Percentiles rank a stretch among this genome's conserved stretches.
Conservation (phyloP, 768 basidiomycete species). For the Rhizopogon roseolus region DNA sequence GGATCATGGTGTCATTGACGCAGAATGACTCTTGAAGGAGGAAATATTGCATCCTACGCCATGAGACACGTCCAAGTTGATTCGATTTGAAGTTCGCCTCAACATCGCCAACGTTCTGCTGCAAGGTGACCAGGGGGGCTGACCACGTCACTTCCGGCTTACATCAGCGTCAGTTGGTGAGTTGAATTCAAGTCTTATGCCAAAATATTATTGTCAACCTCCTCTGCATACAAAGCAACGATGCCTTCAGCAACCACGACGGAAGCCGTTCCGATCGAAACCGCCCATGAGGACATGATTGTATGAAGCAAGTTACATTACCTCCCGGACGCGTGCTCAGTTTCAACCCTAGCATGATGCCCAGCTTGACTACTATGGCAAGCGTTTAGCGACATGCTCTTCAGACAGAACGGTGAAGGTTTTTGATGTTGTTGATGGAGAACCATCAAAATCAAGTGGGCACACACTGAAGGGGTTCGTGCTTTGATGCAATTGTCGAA, state of each 20-base stretch:
- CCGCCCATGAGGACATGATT: slow-evolving; percentile 97
- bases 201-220: too few species aligned
- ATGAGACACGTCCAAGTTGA: too few species aligned
- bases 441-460: slow-evolving; percentile 58
- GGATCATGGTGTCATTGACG: too few species aligned
- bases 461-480: slow-evolving; percentile 78
- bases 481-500: background rate
- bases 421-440: slow-evolving; percentile 90
- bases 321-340: background rate
- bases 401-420: slow-evolving; percentile 93
- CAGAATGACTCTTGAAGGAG: too few species aligned
- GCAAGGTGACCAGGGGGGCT: too few species aligned
- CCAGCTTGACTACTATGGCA: slow-evolving; percentile 97
- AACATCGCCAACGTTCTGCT: too few species aligned
- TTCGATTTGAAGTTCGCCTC: too few species aligned
- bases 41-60: too few species aligned
- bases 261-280: slow-evolving; percentile 84
- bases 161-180: too few species aligned
- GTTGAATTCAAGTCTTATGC: too few species aligned
- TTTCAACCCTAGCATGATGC: slow-evolving; percentile 78
- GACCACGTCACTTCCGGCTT: too few species aligned
- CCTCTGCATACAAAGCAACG: background rate
- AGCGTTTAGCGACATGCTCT: slow-evolving; percentile 91
- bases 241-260: slow-evolving; percentile 47
- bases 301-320: slow-evolving; percentile 34